These are phyloP conservation scores for Hericium rajendrae DNA, from an alignment of 768 basidiomycete genomes.

Conservation along the genomic window DNA sequence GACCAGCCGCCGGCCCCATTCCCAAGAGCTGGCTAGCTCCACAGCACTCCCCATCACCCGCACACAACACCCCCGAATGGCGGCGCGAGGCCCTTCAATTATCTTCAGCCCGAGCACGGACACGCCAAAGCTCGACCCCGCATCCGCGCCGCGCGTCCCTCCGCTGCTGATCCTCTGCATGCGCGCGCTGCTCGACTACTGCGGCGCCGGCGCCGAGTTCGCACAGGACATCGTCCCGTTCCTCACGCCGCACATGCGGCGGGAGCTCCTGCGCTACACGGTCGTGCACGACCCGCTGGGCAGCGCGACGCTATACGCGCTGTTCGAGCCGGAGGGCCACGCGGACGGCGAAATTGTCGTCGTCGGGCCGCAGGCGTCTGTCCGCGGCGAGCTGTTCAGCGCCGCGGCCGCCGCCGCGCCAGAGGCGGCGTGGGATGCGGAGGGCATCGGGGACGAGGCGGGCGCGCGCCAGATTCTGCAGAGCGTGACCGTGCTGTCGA, in stretches of 20 bases:
- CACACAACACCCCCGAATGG: constrained; percentile 31
- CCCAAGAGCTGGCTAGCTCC: too few relatives aligned
- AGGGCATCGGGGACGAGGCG: not conserved
- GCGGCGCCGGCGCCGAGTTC: constrained; percentile 12
- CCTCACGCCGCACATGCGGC: constrained; percentile 49
- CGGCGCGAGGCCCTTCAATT: constrained; percentile 48
- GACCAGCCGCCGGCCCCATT: not conserved
- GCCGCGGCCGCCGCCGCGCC: not conserved
- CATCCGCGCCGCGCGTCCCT: constrained; percentile 26
- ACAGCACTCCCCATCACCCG: constrained; percentile 1
- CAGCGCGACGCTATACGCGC: constrained; percentile 35
- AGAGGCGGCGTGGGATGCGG: constrained; percentile 7
- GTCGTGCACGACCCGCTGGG: constrained; percentile 50
- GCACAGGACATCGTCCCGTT: constrained; percentile 30
- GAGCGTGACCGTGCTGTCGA: constrained; percentile 42
- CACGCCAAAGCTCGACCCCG: constrained; percentile 5
- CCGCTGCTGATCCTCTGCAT: constrained; percentile 51
- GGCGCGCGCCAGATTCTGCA: constrained; percentile 6
- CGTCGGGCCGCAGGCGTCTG: constrained; percentile 41
- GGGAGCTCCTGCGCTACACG: constrained; percentile 46
- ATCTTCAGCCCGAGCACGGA: constrained; percentile 28
- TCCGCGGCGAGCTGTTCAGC: constrained; percentile 35
- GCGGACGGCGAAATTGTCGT: constrained; percentile 57
- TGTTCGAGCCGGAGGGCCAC: constrained; percentile 43
- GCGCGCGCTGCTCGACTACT: constrained; percentile 32